These are phyloP conservation scores for Teratosphaeria zuluensis DNA, from an alignment of 2,329 filamentous ascomycete genomes.

Conservation along the genomic window DNA sequence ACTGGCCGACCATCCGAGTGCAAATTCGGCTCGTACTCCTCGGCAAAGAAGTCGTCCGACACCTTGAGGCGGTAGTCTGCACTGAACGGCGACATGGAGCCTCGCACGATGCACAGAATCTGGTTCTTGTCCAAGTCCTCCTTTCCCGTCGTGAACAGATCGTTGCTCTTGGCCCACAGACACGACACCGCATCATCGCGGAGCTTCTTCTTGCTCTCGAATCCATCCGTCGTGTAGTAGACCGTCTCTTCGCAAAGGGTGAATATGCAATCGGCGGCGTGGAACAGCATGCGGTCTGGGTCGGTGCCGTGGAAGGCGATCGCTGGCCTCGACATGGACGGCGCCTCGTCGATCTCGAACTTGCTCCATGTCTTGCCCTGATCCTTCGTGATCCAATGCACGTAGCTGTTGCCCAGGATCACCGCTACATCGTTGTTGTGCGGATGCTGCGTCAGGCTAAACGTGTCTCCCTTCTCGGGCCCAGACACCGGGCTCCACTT, in stretches of 20 bases:
- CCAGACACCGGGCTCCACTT: constrained; percentile 60
- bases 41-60: constrained; percentile 66
- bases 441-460: constrained; percentile 63
- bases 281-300: constrained; percentile 75
- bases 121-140: constrained; percentile 57
- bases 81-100: constrained; percentile 58
- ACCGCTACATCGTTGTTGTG: constrained; percentile 73
- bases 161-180: constrained; percentile 74
- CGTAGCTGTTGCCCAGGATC: constrained; percentile 54
- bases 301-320: constrained; percentile 77
- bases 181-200: constrained; percentile 64
- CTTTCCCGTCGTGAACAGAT: constrained; percentile 61
- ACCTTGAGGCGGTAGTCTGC: constrained; percentile 69
- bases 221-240: constrained; percentile 77
- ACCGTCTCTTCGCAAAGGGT: constrained; percentile 38
- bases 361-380: constrained; percentile 69
- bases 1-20: constrained; percentile 59
- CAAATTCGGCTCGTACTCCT: constrained; percentile 63
- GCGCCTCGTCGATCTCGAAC: constrained; percentile 53
- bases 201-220: constrained; percentile 57
- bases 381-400: constrained; percentile 77
- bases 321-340: constrained; percentile 45
- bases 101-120: constrained; percentile 70
- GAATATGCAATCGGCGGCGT: constrained; percentile 35
- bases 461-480: constrained; percentile 53